These are phyloP conservation scores for Verticillium tricorpus DNA, from an alignment of 2,329 filamentous ascomycete species.

Conservation along the genomic window DNA sequence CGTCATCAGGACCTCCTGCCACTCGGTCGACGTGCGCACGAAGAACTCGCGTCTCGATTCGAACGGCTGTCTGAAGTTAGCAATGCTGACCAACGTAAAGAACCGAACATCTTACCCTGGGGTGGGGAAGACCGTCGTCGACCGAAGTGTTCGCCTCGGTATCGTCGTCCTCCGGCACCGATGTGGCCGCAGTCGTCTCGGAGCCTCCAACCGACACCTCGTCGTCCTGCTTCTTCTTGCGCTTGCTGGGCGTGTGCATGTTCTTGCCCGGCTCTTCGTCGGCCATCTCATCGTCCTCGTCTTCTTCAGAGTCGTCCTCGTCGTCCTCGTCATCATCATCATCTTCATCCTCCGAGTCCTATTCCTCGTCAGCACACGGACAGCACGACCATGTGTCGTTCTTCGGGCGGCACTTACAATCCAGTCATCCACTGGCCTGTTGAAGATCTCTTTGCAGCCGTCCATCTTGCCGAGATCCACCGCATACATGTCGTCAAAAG, in stretches of 20 bases:
- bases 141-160: slow-evolving; percentile 48
- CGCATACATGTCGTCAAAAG: slow-evolving; percentile 90
- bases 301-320: slow-evolving; percentile 47
- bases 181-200: slow-evolving; percentile 20
- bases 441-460: slow-evolving; percentile 88
- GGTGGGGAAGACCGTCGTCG: slow-evolving; percentile 73
- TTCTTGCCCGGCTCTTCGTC: slow-evolving; percentile 38
- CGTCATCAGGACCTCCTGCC: slow-evolving; percentile 83
- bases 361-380: slow-evolving; percentile 10
- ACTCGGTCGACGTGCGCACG: slow-evolving; percentile 77
- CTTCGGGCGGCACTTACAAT: slow-evolving; percentile 44
- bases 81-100: not conserved
- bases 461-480: slow-evolving; percentile 94
- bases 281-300: slow-evolving; percentile 45
- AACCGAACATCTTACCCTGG: slow-evolving; percentile 36
- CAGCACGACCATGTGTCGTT: slow-evolving; percentile 23
- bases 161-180: slow-evolving; percentile 37
- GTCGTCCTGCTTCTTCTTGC: slow-evolving; percentile 50
- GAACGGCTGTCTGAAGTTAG: slow-evolving; percentile 60
- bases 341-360: slow-evolving; percentile 57
- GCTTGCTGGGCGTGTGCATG: slow-evolving; percentile 47
- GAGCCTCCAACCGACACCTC: slow-evolving; percentile 19
- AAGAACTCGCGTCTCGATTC: slow-evolving; percentile 92
- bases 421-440: slow-evolving; percentile 80
- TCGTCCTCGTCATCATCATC: slow-evolving; percentile 55